A percentile compares a stretch with the other conserved stretches of the same genome.
Conservation (phyloP, 495 filamentous ascomycete species). For the Hypoxylon fuscum region DNA sequence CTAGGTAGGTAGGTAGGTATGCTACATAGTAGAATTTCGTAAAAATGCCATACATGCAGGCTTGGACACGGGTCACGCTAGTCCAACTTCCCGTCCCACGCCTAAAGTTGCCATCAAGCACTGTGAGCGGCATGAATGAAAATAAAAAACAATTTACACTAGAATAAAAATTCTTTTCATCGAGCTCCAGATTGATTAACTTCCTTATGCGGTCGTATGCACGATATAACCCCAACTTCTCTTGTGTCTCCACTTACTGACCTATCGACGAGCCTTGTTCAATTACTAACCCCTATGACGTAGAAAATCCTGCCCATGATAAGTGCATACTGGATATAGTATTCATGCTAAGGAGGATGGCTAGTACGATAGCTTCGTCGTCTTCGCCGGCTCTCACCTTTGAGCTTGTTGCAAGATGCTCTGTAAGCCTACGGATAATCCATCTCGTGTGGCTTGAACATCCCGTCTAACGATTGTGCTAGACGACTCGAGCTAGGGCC, state of each 20-base stretch:
- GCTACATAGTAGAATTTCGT: too few species aligned
- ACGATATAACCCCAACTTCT: slow-evolving; percentile 17
- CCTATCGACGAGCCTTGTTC: slow-evolving; percentile 6
- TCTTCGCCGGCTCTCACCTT: slow-evolving; percentile 74
- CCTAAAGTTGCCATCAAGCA: slow-evolving; percentile 6
- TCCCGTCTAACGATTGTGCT: slow-evolving; percentile 9
- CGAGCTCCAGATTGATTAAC: slow-evolving; percentile 22
- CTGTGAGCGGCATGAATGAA: slow-evolving; percentile 17
- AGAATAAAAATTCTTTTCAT: slow-evolving; percentile 5
- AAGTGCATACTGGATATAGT: slow-evolving; percentile 5
- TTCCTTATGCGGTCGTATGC: slow-evolving; percentile 30
- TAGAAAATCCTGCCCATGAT: slow-evolving; percentile 13
- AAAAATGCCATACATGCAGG: too few species aligned
- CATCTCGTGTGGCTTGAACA: neutral
- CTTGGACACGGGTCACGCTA: too few species aligned
- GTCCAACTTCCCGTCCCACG: neutral
- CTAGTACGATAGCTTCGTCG: slow-evolving; percentile 52
- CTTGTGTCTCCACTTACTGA: slow-evolving; percentile 21
- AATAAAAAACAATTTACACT: slow-evolving; percentile 4
- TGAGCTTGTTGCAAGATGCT: slow-evolving; percentile 83
- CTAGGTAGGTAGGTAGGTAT: too few species aligned
- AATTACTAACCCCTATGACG: slow-evolving; percentile 32
- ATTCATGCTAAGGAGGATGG: slow-evolving; percentile 55
- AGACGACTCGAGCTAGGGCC: slow-evolving; percentile 97
- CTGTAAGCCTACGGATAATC: slow-evolving; percentile 61